Percentiles rank a stretch among this genome's conserved stretches.
Evolutionary conservation across 2,329 filamentous ascomycete species (phyloP).

Genomic region (Fusarium keratoplasticum): DNA sequence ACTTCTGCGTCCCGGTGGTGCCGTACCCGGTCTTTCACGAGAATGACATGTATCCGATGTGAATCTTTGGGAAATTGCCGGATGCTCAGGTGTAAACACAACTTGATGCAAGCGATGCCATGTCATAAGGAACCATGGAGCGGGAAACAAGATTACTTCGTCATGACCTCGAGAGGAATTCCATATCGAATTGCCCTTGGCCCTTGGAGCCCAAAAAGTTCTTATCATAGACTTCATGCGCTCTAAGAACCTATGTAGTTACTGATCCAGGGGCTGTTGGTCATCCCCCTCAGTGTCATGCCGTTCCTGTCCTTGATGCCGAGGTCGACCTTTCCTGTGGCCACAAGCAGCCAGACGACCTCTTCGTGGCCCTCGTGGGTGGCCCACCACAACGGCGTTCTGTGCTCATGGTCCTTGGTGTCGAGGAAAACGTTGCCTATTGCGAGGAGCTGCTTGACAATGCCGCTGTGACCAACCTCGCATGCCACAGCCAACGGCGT

Average conservation of each 20-base stretch:
- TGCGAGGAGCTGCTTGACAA: neutral
- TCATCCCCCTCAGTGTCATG: neutral
- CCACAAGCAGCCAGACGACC: neutral
- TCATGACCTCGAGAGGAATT: neutral
- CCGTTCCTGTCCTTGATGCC: neutral
- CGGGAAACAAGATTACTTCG: neutral
- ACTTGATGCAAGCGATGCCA: neutral
- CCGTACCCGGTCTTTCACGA: neutral
- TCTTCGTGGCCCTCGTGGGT: neutral
- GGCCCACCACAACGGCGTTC: neutral
- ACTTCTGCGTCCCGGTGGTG: neutral
- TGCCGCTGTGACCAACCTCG: neutral
- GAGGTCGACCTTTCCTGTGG: neutral
- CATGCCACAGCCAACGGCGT: neutral
- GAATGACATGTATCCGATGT: neutral
- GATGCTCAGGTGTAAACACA: neutral
- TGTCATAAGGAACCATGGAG: neutral
- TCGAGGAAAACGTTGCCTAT: neutral
- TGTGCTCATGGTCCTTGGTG: neutral
- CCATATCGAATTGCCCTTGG: neutral
- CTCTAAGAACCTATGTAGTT: neutral
- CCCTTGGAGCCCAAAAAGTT: neutral
- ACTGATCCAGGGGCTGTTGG: neutral
- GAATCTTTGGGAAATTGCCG: neutral
- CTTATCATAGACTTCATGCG: neutral